These are phyloP conservation scores for Fraxinus greggii DNA, from an alignment of 305 asterid species.

Conservation along the genomic window DNA sequence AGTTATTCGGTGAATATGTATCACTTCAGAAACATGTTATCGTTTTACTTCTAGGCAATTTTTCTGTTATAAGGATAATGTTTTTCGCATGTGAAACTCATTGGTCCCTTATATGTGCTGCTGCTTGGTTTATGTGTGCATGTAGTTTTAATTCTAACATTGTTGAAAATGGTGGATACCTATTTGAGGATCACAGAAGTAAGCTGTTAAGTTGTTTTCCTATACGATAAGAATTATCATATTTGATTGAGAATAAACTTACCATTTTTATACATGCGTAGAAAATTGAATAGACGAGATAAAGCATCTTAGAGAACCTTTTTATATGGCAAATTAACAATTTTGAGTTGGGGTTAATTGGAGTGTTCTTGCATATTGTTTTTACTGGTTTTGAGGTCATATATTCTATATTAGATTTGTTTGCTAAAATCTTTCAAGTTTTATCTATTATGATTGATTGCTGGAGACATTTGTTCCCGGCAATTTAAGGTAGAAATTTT, in stretches of 20 bases:
- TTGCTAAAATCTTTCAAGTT: neutral
- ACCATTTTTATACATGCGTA: neutral
- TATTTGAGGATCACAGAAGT: neutral
- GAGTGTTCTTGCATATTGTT: neutral
- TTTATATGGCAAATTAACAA: neutral
- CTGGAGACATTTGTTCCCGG: neutral
- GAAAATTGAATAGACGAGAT: neutral
- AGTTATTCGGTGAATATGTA: neutral
- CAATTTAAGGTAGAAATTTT: neutral
- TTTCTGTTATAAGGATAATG: neutral
- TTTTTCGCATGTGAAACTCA: neutral
- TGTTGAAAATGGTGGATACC: neutral
- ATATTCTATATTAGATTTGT: neutral
- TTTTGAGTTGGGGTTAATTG: neutral
- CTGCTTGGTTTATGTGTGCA: neutral
- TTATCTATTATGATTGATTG: conserved; percentile 1
- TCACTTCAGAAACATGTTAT: neutral
- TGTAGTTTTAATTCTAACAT: neutral
- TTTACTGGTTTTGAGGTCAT: neutral
- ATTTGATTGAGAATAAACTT: neutral
- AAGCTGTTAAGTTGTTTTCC: neutral
- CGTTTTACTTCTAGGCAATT: neutral
- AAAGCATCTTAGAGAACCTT: neutral
- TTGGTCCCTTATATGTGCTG: neutral
- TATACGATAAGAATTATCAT: neutral